Evolutionary conservation across 108 stramenopile genomes (phyloP), one percentile per base, ranked within the genome.

Genomic region (Phaeodactylum tricornutum): DNA sequence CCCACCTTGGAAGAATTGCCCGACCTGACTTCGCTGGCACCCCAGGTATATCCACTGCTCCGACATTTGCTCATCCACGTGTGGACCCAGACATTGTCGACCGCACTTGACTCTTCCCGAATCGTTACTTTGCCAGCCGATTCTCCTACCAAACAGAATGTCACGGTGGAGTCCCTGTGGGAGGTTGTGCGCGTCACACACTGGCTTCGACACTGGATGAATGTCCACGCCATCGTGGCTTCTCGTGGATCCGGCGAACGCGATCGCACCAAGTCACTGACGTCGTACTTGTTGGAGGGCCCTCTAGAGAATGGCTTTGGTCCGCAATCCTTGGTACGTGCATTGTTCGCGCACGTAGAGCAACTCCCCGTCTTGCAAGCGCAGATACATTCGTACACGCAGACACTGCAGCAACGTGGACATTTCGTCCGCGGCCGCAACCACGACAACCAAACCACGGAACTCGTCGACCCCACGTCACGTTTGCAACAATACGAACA

Each of bases 281-380:
- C n/a, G n/a, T n/a, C n/a, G n/a, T n/a, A n/a, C n/a, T n/a, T n/a
- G n/a, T 14, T 6, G 21, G 39, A 41, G 21, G 6, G 39, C 5
- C 21, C 5, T 11, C 5, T 11, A 5, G 6, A 34, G 33, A 11
- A 12, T 34, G 33, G 12, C 12, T 8, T 9, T 41, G 39, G 39
- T n/a, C 39, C 39, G 5, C 5, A 20, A 4, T 20, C 6, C 39
- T 41, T 74, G 21, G 48, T 74, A 2, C 40, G 53, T 28, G 66
- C 66, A n/a, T 45, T 64, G 14, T 74, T 56, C 23, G 39, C 53
- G 21, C 67, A 74, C 34, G 28, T 74, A 6, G 50, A 63, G 29
- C 54, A 68, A 33, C 48, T 74, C 15, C 73, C 66, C 1, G 28
- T 45, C 22, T 42, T 68, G 8, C 73, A 64, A 39, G 57, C 62